phyloP scores from a whole-genome alignment of 2,329 filamentous ascomycete genomes.

The Aspergillus neotritici region DNA sequence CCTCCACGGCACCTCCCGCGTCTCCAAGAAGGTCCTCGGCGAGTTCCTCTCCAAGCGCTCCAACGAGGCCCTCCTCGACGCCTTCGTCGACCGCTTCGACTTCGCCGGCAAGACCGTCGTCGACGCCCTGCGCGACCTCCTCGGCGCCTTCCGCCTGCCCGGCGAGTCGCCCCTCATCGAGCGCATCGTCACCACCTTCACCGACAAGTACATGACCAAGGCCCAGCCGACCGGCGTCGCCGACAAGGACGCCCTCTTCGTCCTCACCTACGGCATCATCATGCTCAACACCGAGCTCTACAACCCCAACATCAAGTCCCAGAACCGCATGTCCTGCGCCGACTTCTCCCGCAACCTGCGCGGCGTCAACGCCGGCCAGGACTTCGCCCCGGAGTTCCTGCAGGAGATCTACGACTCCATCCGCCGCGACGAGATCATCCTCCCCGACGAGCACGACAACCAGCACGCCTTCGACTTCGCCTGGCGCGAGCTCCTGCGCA shows the following conservation, averaged over 20 bases:
- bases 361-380: slow-evolving; percentile 76
- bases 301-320: slow-evolving; percentile 73
- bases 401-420: slow-evolving; percentile 87
- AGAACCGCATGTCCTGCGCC: slow-evolving; percentile 75
- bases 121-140: slow-evolving; percentile 77
- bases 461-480: slow-evolving; percentile 95
- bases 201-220: slow-evolving; percentile 72
- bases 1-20: slow-evolving; percentile 74
- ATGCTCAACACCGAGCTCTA: slow-evolving; percentile 97
- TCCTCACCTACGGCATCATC: slow-evolving; percentile 93
- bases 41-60: slow-evolving; percentile 89
- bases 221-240: slow-evolving; percentile 68
- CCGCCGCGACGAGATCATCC: slow-evolving; percentile 86
- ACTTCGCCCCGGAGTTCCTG: slow-evolving; percentile 80
- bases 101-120: slow-evolving; percentile 83
- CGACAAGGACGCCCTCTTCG: slow-evolving; percentile 80
- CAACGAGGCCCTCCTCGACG: slow-evolving; percentile 77
- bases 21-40: slow-evolving; percentile 86
- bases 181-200: slow-evolving; percentile 80
- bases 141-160: slow-evolving; percentile 87
- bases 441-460: slow-evolving; percentile 96
- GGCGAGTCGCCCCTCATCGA: slow-evolving; percentile 92
- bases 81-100: slow-evolving; percentile 82
- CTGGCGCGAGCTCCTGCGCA: slow-evolving; percentile 88
- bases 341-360: slow-evolving; percentile 87